Conservation (phyloP, 1,139 yeast genomes). For the Trichomonascaceae sp. region DNA sequence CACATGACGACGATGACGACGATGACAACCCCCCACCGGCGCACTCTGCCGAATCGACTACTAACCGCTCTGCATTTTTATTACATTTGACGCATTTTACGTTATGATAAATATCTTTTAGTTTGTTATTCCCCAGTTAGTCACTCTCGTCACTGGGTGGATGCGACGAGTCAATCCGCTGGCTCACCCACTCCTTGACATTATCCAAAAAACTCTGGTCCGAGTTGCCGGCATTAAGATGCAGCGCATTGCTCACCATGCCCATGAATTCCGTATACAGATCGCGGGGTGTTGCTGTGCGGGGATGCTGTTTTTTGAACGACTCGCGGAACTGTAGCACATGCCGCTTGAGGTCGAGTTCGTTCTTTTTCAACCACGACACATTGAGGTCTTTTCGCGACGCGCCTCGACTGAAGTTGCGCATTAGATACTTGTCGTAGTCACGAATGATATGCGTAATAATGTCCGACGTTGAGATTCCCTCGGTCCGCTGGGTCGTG, state of each 20-base stretch:
- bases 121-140: too few relatives aligned
- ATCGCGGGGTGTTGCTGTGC: conserved; percentile 53
- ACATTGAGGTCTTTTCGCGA: conserved; percentile 92
- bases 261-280: conserved; percentile 64
- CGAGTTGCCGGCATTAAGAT: conserved; percentile 40
- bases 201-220: conserved; percentile 42
- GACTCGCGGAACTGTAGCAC: conserved; percentile 79
- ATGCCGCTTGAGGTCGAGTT: conserved; percentile 83
- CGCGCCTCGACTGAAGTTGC: conserved; percentile 96
- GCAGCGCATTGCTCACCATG: conserved; percentile 24
- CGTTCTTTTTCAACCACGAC: conserved; percentile 94
- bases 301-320: conserved; percentile 59
- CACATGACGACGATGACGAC: too few relatives aligned
- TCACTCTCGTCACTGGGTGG: conserved; percentile 2
- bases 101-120: too few relatives aligned
- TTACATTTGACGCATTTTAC: too few relatives aligned
- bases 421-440: conserved; percentile 90
- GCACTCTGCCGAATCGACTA: too few relatives aligned
- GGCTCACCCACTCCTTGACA: conserved; percentile 58
- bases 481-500: conserved; percentile 93
- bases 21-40: too few relatives aligned
- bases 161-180: conserved; percentile 18
- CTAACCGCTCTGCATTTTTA: too few relatives aligned
- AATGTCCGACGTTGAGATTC: conserved; percentile 89
- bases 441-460: conserved; percentile 90